phyloP scores from a whole-genome alignment of 768 basidiomycete genomes.

The Hypholoma fasciculare region DNA sequence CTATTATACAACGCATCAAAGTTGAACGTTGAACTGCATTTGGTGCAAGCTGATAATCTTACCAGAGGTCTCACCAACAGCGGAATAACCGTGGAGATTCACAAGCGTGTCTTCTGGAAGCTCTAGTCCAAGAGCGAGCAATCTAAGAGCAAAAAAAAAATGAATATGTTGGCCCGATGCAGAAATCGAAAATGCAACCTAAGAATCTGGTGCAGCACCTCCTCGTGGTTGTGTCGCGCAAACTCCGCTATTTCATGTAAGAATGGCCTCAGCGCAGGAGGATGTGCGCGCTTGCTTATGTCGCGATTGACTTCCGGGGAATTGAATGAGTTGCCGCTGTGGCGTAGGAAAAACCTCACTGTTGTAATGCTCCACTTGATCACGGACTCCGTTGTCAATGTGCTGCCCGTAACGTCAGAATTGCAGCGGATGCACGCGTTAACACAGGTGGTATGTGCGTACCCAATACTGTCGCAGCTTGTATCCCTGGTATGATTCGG shows the following conservation, averaged over 20 bases:
- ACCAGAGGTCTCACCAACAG: slow-evolving; percentile 44
- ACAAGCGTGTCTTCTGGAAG: slow-evolving; percentile 54
- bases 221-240: slow-evolving; percentile 48
- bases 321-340: neutral
- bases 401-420: slow-evolving; percentile 35
- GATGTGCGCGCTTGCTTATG: slow-evolving; percentile 47
- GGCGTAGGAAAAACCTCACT: slow-evolving; percentile 33
- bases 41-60: neutral
- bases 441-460: slow-evolving; percentile 1
- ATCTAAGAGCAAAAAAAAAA: slow-evolving; percentile 23
- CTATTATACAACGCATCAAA: slow-evolving; percentile 26
- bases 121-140: slow-evolving; percentile 52
- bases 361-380: slow-evolving; percentile 66
- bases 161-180: neutral
- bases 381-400: slow-evolving; percentile 59
- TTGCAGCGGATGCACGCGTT: neutral
- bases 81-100: slow-evolving; percentile 45
- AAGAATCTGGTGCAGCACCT: slow-evolving; percentile 50
- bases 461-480: slow-evolving; percentile 59
- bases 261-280: slow-evolving; percentile 47
- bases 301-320: slow-evolving; percentile 47
- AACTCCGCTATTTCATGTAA: slow-evolving; percentile 55
- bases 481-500: slow-evolving; percentile 55
- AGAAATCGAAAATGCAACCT: slow-evolving; percentile 25
- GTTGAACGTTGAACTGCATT: neutral